Percentiles rank a stretch among this genome's conserved stretches.
Conservation (phyloP, 2,329 filamentous ascomycete species). For the Fusarium torreyae region DNA sequence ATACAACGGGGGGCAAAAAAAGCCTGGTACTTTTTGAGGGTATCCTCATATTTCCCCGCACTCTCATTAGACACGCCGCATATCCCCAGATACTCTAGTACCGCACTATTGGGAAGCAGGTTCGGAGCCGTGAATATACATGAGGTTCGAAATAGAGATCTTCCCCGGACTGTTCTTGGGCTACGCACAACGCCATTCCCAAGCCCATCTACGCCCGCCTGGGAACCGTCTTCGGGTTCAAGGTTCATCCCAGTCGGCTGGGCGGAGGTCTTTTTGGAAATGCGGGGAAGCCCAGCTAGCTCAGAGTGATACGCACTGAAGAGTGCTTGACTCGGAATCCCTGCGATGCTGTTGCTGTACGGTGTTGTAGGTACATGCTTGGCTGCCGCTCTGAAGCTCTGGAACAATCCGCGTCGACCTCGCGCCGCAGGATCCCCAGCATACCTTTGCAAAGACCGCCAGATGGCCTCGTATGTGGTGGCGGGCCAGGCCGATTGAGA, state of each 20-base stretch:
- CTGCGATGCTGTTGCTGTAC: conserved; percentile 16
- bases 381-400: conserved; percentile 4
- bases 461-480: conserved; percentile 11
- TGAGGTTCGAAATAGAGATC: conserved; percentile 29
- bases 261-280: conserved; percentile 43
- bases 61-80: conserved; percentile 32
- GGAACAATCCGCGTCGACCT: conserved; percentile 4
- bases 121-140: conserved; percentile 45
- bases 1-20: conserved; percentile 9
- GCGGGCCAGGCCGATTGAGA: conserved; percentile 40
- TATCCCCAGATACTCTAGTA: conserved; percentile 37
- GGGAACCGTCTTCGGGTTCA: conserved; percentile 34
- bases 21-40: conserved; percentile 21
- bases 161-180: conserved; percentile 37
- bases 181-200: conserved; percentile 23
- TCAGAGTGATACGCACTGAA: conserved; percentile 19
- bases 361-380: conserved; percentile 8
- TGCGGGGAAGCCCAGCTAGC: conserved; percentile 47
- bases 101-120: conserved; percentile 38
- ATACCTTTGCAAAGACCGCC: conserved; percentile 1
- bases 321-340: conserved; percentile 37
- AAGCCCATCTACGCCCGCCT: conserved; percentile 29
- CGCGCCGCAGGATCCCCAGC: not conserved
- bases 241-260: conserved; percentile 47
- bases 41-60: conserved; percentile 39